A percentile compares a stretch with the other conserved stretches of the same genome.
Conservation (phyloP, 192 early-diverging fungal genomes). For the Kickxella alabastrina region DNA sequence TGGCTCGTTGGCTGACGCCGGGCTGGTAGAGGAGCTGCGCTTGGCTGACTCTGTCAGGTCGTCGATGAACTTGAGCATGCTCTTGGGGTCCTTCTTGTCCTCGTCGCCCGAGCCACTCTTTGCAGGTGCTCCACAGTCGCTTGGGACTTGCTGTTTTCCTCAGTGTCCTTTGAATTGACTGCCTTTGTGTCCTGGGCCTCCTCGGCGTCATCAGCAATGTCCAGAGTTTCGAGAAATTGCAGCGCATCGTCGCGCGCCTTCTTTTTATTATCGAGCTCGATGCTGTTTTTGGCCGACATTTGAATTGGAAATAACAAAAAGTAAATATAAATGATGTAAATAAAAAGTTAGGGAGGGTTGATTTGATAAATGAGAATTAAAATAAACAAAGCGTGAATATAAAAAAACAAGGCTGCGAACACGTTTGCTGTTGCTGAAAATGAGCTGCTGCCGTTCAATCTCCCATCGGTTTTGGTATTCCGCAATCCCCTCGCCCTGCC, state of each 20-base stretch:
- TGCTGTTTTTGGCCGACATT: conserved; percentile 31
- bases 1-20: too few relatives aligned
- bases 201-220: conserved; percentile 22
- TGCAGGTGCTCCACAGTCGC: neutral
- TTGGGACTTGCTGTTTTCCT: neutral
- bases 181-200: conserved; percentile 5
- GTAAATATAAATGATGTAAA: neutral
- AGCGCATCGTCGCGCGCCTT: conserved; percentile 52
- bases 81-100: conserved; percentile 26
- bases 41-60: conserved; percentile 50
- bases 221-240: conserved; percentile 46
- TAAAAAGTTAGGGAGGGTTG: neutral
- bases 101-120: conserved; percentile 3
- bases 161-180: conserved; percentile 4
- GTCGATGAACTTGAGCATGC: conserved; percentile 47
- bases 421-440: too few relatives aligned
- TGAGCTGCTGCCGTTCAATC: too few relatives aligned
- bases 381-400: too few relatives aligned
- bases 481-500: too few relatives aligned
- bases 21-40: conserved; percentile 30
- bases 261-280: conserved; percentile 25
- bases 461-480: too few relatives aligned
- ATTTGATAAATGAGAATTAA: too few relatives aligned
- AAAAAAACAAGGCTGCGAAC: too few relatives aligned
- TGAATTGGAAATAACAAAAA: neutral